Percentiles rank a stretch among this genome's conserved stretches.
These are phyloP conservation scores for Fusarium anguioides DNA, from an alignment of 2,329 filamentous ascomycete genomes.

Conservation along the genomic window DNA sequence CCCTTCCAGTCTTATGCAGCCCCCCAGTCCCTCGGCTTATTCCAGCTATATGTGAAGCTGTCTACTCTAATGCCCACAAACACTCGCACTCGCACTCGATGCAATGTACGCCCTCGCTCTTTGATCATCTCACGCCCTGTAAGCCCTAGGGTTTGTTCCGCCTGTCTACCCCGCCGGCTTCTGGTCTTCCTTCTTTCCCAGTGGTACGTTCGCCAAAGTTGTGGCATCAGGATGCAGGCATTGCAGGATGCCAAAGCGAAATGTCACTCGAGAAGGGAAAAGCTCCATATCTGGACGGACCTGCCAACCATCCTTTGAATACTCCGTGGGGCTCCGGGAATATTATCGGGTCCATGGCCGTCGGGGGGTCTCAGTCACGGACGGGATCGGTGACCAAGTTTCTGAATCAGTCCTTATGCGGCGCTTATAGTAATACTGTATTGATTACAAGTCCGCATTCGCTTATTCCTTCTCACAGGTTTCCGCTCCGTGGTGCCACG, in stretches of 20 bases:
- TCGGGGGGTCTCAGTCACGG: slow-evolving; percentile 12
- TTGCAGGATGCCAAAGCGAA: slow-evolving; percentile 4
- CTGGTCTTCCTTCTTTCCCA: slow-evolving; percentile 4
- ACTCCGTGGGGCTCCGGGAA: slow-evolving; percentile 7
- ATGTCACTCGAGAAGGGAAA: slow-evolving; percentile 1
- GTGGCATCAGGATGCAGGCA: slow-evolving; percentile 1
- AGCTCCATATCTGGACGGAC: slow-evolving; percentile 7
- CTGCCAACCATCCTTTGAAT: neutral
- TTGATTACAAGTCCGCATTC: neutral
- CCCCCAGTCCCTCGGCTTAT: slow-evolving; percentile 19
- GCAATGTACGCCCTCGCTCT: slow-evolving; percentile 16
- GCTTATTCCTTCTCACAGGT: slow-evolving; percentile 43
- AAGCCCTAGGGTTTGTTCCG: slow-evolving; percentile 41
- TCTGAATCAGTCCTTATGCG: neutral
- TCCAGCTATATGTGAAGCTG: neutral
- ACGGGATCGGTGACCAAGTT: slow-evolving; percentile 5
- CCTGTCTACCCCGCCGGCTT: slow-evolving; percentile 25
- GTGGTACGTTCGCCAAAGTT: slow-evolving; percentile 13
- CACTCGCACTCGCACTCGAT: neutral
- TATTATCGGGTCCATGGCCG: slow-evolving; percentile 12
- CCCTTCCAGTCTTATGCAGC: slow-evolving; percentile 3
- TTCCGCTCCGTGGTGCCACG: slow-evolving; percentile 48
- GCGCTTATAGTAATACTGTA: neutral
- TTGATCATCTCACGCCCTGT: slow-evolving; percentile 35
- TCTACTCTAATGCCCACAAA: slow-evolving; percentile 6